phyloP scores from a whole-genome alignment of 208 protist genomes.

The Trypanosoma platydactyli region DNA sequence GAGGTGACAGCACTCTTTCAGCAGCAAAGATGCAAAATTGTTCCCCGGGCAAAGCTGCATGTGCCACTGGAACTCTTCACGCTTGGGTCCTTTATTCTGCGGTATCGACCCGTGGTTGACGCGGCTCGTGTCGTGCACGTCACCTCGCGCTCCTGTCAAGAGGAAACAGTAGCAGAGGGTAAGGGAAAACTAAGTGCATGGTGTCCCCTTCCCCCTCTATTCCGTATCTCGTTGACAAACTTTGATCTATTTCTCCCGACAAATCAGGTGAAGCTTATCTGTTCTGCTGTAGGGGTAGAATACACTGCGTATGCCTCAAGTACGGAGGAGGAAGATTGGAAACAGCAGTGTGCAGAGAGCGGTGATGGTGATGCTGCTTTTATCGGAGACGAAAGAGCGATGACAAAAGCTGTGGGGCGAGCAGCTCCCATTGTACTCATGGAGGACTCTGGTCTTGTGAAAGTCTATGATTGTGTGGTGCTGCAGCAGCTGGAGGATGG shows the following conservation, averaged over 20 bases:
- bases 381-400: neutral
- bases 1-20: neutral
- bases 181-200: neutral
- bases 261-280: constrained; percentile 25
- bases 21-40: neutral
- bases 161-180: neutral
- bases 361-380: neutral
- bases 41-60: too few relatives aligned
- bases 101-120: constrained; percentile 3
- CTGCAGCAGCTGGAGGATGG: constrained; percentile 10
- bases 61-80: constrained; percentile 2
- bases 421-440: neutral
- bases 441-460: constrained; percentile 11
- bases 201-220: constrained; percentile 12
- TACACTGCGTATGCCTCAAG: constrained; percentile 11
- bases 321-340: constrained; percentile 1
- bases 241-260: constrained; percentile 14
- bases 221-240: constrained; percentile 4
- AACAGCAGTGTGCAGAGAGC: neutral
- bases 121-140: neutral
- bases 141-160: neutral
- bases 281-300: constrained; percentile 14
- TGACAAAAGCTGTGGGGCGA: neutral
- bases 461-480: constrained; percentile 10
- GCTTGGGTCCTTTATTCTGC: constrained; percentile 10